Evolutionary conservation across 106 monocot species (phyloP), one percentile per base, ranked within the genome.

Genomic region (Phalaenopsis aphrodite): DNA sequence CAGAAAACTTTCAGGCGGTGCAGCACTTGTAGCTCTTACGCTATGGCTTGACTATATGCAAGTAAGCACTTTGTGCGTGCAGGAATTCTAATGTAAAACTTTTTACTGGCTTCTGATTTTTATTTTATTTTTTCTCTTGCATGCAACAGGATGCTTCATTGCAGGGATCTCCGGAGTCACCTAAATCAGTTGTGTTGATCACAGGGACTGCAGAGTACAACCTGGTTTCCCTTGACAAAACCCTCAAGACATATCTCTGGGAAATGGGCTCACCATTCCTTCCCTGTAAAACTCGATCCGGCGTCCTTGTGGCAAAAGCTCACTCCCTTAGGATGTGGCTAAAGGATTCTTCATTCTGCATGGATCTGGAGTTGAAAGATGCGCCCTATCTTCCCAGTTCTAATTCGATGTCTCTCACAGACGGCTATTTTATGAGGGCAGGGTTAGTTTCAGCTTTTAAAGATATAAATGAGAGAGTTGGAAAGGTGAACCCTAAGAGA

Each of bases 11-110:
- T 99, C 98, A 84, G 91, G 85, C 73, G 98, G 98, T 82, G 98
- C 94, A 79, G 92, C 98, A 56, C 91, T 99, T 81, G 94, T 99
- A 82, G 98, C 84, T 80, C 94, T 99, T 76, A 95, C 94, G n/a
- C 85, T 99, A 48, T 99, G 98, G 98, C 93, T 99, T 83, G 98
- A 99, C 82, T 85, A 88, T 49, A 99, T 99, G 94, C 98, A 99
- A 85, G 97, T 94, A 83, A 80, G 85, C 82, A 77, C 12, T 52
- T 52, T 52, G 3, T 52, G 52, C 14, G 52, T 52, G 15, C 52
- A 52, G 14, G 52, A 14, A 52, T 52, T 52, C 52, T 52, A 52
- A 52, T 15, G 52, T 12, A 52, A 10, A 52, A 2, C 1, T 15
- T 52, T 52, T 4, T 66, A 66, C 30, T 66, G 66, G 24, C 21